phyloP scores from a whole-genome alignment of 2,329 filamentous ascomycete species.

The Microdochium trichocladiopsis region DNA sequence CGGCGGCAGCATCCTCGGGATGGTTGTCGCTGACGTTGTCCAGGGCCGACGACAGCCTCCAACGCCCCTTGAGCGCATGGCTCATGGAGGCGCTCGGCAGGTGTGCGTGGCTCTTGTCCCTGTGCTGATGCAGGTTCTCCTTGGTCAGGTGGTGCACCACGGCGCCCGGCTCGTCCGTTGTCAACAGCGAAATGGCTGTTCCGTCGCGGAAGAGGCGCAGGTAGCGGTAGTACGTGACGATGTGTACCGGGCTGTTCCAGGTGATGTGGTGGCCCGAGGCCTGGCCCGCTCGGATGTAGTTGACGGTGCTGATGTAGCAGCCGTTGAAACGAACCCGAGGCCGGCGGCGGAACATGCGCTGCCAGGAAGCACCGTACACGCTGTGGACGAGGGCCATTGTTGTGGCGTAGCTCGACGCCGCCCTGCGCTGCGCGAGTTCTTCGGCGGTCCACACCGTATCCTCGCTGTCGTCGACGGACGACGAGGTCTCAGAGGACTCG shows the following conservation, averaged over 20 bases:
- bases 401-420: slow-evolving; percentile 22
- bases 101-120: slow-evolving; percentile 26
- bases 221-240: slow-evolving; percentile 97
- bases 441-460: slow-evolving; percentile 23
- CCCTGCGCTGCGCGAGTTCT: slow-evolving; percentile 25
- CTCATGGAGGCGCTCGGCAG: slow-evolving; percentile 54
- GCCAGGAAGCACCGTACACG: slow-evolving; percentile 47
- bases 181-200: slow-evolving; percentile 71
- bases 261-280: slow-evolving; percentile 62
- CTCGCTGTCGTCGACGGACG: slow-evolving; percentile 9
- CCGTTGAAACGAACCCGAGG: slow-evolving; percentile 91
- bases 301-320: slow-evolving; percentile 93
- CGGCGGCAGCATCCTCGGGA: slow-evolving; percentile 14
- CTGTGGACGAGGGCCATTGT: slow-evolving; percentile 32
- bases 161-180: slow-evolving; percentile 74
- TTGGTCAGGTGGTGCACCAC: slow-evolving; percentile 79
- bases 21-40: slow-evolving; percentile 20
- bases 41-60: slow-evolving; percentile 33
- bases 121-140: slow-evolving; percentile 51
- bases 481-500: slow-evolving; percentile 7
- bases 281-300: slow-evolving; percentile 82
- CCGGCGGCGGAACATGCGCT: slow-evolving; percentile 69
- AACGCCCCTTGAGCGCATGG: slow-evolving; percentile 53
- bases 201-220: slow-evolving; percentile 92
- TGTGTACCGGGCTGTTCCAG: slow-evolving; percentile 80